These are phyloP conservation scores for Tilletia caries DNA, from an alignment of 1,284 basidiomycete genomes.

Conservation along the genomic window DNA sequence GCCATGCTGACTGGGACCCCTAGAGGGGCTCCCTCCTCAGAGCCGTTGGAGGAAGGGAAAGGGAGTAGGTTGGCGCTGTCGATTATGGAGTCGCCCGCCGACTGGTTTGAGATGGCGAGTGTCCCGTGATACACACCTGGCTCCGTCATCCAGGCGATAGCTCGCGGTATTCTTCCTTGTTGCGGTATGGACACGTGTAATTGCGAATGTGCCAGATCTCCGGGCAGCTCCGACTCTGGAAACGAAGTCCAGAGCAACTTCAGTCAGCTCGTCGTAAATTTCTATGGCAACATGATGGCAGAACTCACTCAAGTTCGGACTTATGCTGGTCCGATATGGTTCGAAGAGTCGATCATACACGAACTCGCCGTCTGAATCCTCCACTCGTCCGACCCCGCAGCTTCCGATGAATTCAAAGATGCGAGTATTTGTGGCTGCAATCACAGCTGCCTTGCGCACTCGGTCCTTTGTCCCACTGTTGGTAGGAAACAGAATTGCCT, in stretches of 20 bases:
- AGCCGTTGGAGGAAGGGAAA: conserved; percentile 33
- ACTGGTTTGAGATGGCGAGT: conserved; percentile 52
- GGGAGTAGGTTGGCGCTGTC: conserved; percentile 63
- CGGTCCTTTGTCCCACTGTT: conserved; percentile 9
- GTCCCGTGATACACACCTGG: conserved; percentile 46
- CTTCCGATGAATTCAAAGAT: conserved; percentile 84
- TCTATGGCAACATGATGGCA: background rate
- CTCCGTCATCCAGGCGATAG: conserved; percentile 61
- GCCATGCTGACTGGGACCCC: conserved; percentile 64
- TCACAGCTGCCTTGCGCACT: conserved; percentile 57
- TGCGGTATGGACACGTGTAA: conserved; percentile 50
- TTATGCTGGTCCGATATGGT: conserved; percentile 35
- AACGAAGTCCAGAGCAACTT: conserved; percentile 34
- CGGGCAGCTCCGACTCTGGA: conserved; percentile 45
- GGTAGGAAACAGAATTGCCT: conserved; percentile 29
- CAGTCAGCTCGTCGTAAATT: background rate
- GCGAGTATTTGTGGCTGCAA: conserved; percentile 79
- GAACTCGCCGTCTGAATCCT: conserved; percentile 62
- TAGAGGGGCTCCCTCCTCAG: conserved; percentile 23
- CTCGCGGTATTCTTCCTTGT: conserved; percentile 57
- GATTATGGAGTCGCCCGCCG: conserved; percentile 67
- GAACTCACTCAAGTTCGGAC: conserved; percentile 36
- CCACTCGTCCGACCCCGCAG: conserved; percentile 57
- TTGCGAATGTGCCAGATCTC: conserved; percentile 55
- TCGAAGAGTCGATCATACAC: conserved; percentile 45